Conservation (phyloP, 352 stramenopile species). For the Thalassiosira hispida region DNA sequence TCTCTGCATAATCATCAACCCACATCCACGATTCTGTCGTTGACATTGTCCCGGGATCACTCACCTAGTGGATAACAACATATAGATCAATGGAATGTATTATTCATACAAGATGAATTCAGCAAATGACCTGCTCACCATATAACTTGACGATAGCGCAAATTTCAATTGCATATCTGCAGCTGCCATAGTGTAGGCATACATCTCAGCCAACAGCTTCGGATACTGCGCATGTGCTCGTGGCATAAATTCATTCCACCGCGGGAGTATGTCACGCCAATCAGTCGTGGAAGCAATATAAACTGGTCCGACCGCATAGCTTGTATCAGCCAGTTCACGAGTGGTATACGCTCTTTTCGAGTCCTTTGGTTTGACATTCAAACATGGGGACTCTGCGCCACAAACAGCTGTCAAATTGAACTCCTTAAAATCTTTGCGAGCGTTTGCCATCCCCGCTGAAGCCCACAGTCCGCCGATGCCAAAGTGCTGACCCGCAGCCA, state of each 20-base stretch:
- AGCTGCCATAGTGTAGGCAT: conserved; percentile 67
- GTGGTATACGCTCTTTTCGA: conserved; percentile 26
- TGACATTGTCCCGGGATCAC: conserved; percentile 50
- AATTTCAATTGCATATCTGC: conserved; percentile 58
- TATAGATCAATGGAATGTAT: background rate
- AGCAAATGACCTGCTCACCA: conserved; percentile 24
- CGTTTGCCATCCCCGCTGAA: conserved; percentile 32
- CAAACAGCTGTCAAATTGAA: conserved; percentile 52
- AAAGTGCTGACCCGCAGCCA: conserved; percentile 66
- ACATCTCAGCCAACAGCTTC: conserved; percentile 73
- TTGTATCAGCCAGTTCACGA: conserved; percentile 46
- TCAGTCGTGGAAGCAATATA: conserved; percentile 57
- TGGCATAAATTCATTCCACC: conserved; percentile 53
- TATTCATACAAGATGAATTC: background rate
- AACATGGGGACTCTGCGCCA: conserved; percentile 46
- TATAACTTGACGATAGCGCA: conserved; percentile 47
- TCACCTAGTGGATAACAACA: conserved; percentile 5
- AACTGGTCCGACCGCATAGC: conserved; percentile 62
- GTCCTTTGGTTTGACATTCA: conserved; percentile 17
- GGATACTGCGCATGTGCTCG: conserved; percentile 62
- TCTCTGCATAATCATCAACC: conserved; percentile 54
- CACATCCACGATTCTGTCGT: conserved; percentile 52
- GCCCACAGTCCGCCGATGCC: conserved; percentile 62
- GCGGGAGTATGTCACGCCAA: conserved; percentile 36
- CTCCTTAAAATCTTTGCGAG: conserved; percentile 48